Evolutionary conservation across 345 rosid species (phyloP).

Genomic region (Camelina sativa): DNA sequence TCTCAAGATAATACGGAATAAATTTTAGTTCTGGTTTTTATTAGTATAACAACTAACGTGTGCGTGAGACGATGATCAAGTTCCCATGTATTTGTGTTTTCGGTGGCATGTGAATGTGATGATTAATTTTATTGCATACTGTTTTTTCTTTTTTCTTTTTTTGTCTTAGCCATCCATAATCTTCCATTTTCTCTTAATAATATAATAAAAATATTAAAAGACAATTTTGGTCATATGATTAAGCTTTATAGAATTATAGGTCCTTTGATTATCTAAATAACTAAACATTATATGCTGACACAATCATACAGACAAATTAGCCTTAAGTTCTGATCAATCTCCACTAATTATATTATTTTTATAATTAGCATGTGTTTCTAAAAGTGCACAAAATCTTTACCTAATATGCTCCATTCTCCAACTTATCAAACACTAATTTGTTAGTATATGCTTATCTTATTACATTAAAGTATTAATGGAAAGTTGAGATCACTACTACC

Average conservation of each 20-base stretch:
- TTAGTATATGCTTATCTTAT: conserved; percentile 11
- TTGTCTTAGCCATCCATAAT: conserved; percentile 27
- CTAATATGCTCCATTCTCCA: conserved; percentile 46
- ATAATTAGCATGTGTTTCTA: conserved; percentile 37
- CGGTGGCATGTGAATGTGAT: conserved; percentile 40
- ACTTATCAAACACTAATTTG: conserved; percentile 30
- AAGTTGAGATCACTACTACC: conserved; percentile 31
- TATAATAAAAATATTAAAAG: neutral
- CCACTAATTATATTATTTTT: conserved; percentile 30
- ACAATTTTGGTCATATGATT: conserved; percentile 29
- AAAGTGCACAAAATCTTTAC: conserved; percentile 44
- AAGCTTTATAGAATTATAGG: conserved; percentile 33
- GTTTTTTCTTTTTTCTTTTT: no score
- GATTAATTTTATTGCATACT: neutral
- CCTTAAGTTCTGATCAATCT: conserved; percentile 44
- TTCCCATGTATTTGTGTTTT: conserved; percentile 41
- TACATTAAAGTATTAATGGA: conserved; percentile 23
- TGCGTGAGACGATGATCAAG: conserved; percentile 38
- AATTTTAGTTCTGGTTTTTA: neutral
- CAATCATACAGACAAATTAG: conserved; percentile 44
- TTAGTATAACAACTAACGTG: neutral
- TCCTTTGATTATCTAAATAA: conserved; percentile 28
- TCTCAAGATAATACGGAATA: neutral
- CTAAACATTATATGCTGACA: conserved; percentile 43
- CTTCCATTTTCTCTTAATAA: conserved; percentile 32